Percentiles rank a stretch among this genome's conserved stretches.
These are phyloP conservation scores for Canavalia ensiformis DNA, from an alignment of 306 rosid genomes.

Conservation along the genomic window DNA sequence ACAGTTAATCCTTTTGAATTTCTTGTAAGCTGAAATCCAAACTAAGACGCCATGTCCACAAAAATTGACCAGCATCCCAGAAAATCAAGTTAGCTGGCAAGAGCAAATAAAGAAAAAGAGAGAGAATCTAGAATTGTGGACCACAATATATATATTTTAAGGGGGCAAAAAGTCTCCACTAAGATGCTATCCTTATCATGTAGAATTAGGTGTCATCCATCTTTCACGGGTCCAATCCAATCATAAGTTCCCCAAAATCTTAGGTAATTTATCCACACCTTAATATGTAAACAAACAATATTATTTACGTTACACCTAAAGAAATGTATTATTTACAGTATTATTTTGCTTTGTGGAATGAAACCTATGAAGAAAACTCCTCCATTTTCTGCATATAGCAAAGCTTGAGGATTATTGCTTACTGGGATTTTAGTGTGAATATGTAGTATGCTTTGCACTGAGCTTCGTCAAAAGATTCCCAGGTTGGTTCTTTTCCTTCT, in stretches of 20 bases:
- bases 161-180: conserved; percentile 25
- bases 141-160: conserved; percentile 7
- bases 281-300: neutral
- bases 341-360: neutral
- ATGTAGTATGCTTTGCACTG: neutral
- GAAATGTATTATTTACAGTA: neutral
- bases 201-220: conserved; percentile 36
- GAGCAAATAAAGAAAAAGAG: conserved; percentile 5
- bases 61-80: conserved; percentile 20
- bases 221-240: conserved; percentile 30
- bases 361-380: neutral
- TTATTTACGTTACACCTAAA: neutral
- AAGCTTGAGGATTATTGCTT: conserved; percentile 2
- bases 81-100: conserved; percentile 32
- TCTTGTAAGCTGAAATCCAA: conserved; percentile 21
- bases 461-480: neutral
- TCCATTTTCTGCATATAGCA: neutral
- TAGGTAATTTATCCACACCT: conserved; percentile 17
- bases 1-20: conserved; percentile 45
- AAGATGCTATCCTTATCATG: conserved; percentile 8
- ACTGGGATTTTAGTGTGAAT: neutral
- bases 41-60: conserved; percentile 6
- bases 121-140: conserved; percentile 30
- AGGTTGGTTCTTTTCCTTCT: neutral
- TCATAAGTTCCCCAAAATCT: conserved; percentile 27